Percentiles rank a stretch among this genome's conserved stretches.
These are phyloP conservation scores for Aureobasidium lini DNA, from an alignment of 2,329 filamentous ascomycete species.

Conservation along the genomic window DNA sequence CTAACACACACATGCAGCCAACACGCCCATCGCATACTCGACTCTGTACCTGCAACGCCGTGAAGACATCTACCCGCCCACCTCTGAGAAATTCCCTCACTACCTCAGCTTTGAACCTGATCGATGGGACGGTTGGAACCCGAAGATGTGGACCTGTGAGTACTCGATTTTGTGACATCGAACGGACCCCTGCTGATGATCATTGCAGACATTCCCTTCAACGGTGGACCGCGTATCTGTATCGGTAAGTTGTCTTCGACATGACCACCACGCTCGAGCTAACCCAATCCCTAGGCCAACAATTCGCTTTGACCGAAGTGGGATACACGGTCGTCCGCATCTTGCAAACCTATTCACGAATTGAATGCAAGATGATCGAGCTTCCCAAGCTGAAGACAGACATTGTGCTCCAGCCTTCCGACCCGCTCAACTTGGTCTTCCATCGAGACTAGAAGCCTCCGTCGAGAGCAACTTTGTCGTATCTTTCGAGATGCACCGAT, in stretches of 20 bases:
- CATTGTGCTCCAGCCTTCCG: constrained; percentile 42
- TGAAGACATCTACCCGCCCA: constrained; percentile 41
- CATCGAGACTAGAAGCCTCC: neutral
- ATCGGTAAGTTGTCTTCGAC: constrained; percentile 21
- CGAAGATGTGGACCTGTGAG: constrained; percentile 39
- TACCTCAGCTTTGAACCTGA: constrained; percentile 40
- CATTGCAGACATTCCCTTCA: constrained; percentile 35
- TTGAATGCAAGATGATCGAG: constrained; percentile 34
- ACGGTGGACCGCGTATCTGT: constrained; percentile 43
- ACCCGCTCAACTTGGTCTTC: constrained; percentile 10
- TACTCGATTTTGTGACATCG: constrained; percentile 3
- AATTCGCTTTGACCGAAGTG: constrained; percentile 46
- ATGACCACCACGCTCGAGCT: neutral
- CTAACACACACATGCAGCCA: constrained; percentile 21
- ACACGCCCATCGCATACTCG: constrained; percentile 40
- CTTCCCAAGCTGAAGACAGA: constrained; percentile 37
- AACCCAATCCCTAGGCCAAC: constrained; percentile 30
- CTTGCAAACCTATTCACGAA: constrained; percentile 36
- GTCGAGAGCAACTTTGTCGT: neutral
- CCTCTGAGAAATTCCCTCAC: constrained; percentile 31
- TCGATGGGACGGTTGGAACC: constrained; percentile 43
- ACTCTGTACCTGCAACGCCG: constrained; percentile 44
- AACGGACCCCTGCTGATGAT: neutral
- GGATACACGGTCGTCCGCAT: constrained; percentile 41
- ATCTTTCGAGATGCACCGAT: neutral